Conservation (phyloP, 2,329 filamentous ascomycete genomes). For the Botryotinia convoluta region DNA sequence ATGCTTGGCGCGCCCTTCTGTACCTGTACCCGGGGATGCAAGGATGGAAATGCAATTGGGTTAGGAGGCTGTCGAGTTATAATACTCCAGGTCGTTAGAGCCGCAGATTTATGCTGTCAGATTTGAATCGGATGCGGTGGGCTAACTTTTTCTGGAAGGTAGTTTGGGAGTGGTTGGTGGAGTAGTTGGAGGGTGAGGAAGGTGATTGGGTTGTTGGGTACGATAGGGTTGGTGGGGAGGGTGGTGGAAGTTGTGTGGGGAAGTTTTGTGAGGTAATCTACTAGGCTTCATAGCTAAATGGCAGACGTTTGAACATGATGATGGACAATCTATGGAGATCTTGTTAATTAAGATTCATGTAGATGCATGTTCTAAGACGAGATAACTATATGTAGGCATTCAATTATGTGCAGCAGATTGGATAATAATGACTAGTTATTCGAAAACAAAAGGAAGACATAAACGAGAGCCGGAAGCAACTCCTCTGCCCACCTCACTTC, state of each 20-base stretch:
- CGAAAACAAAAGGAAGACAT: not conserved
- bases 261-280: not conserved
- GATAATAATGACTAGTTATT: not conserved
- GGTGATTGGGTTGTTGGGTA: too few species aligned
- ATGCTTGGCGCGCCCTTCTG: not conserved
- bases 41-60: not conserved
- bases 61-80: rapidly evolving
- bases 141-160: not conserved
- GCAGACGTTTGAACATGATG: too few species aligned
- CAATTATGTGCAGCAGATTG: not conserved
- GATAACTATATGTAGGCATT: not conserved
- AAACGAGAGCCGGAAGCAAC: not conserved
- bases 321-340: too few species aligned
- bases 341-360: too few species aligned
- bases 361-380: not conserved
- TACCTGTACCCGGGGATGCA: not conserved
- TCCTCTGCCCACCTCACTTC: not conserved
- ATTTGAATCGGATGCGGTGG: not conserved
- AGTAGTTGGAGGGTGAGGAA: too few species aligned
- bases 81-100: rapidly evolving
- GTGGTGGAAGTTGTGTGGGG: too few species aligned
- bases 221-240: not conserved
- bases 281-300: too few species aligned
- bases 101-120: not conserved
- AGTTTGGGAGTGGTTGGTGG: not conserved